phyloP scores from a whole-genome alignment of 345 rosid species.

The Brassica napus region Da-Ae NC_063446.1:25233001-25233500 shows the following conservation, averaged over 20 bases:
- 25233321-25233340: no score
- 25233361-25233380: no score
- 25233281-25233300: no score
- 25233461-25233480: constrained; percentile 85
- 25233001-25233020: background rate
- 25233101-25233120: constrained; percentile 80
- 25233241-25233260: constrained; percentile 26
- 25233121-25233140: constrained; percentile 94
- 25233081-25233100: constrained; percentile 85
- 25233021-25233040: background rate
- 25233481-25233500: constrained; percentile 76
- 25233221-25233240: constrained; percentile 42
- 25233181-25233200: constrained; percentile 45
- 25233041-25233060: constrained; percentile 14
- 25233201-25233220: constrained; percentile 40
- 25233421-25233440: background rate
- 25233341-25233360: no score
- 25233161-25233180: constrained; percentile 46
- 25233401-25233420: background rate
- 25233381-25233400: background rate
- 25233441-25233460: constrained; percentile 30
- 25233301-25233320: no score
- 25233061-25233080: constrained; percentile 47
- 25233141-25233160: constrained; percentile 68
- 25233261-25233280: background rate